Evolutionary conservation across 2,329 filamentous ascomycete species (phyloP).

Genomic region (Fusarium nodosum): DNA sequence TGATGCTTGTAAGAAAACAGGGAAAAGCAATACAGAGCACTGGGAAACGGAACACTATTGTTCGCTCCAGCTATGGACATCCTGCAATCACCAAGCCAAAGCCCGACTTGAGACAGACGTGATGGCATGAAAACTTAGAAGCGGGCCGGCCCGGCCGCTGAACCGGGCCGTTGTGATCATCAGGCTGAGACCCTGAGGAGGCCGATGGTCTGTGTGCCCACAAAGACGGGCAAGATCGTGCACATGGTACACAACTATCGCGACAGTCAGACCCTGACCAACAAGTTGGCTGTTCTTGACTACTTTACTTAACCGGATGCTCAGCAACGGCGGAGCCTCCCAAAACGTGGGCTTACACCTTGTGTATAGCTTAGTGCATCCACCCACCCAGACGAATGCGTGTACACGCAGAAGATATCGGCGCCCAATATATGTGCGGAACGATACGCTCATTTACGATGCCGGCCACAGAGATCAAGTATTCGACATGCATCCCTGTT

Average conservation of each 20-base stretch:
- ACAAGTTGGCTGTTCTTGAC: slow-evolving; percentile 33
- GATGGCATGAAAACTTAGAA: slow-evolving; percentile 36
- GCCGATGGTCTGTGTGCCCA: slow-evolving; percentile 32
- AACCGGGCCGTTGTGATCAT: slow-evolving; percentile 47
- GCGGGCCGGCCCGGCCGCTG: slow-evolving; percentile 48
- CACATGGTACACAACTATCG: slow-evolving; percentile 29
- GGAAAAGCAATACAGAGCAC: neutral
- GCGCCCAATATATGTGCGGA: slow-evolving; percentile 38
- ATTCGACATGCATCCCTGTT: slow-evolving; percentile 38
- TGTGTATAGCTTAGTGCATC: slow-evolving; percentile 39
- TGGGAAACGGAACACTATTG: slow-evolving; percentile 6
- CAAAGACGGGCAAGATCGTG: slow-evolving; percentile 13
- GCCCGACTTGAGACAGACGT: slow-evolving; percentile 10
- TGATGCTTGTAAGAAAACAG: neutral
- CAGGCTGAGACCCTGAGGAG: slow-evolving; percentile 22
- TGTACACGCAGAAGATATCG: slow-evolving; percentile 27
- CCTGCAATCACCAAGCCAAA: slow-evolving; percentile 14
- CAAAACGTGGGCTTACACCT: slow-evolving; percentile 32
- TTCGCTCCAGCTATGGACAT: slow-evolving; percentile 5
- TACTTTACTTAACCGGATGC: slow-evolving; percentile 32
- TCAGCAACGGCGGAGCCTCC: slow-evolving; percentile 36
- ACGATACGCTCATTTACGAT: slow-evolving; percentile 37
- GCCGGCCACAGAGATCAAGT: slow-evolving; percentile 41
- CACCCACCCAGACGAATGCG: slow-evolving; percentile 37
- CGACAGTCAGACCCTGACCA: slow-evolving; percentile 34